Base-by-base conservation (phyloP, 805 yeast species). In the Torulaspora maleeae region DNA sequence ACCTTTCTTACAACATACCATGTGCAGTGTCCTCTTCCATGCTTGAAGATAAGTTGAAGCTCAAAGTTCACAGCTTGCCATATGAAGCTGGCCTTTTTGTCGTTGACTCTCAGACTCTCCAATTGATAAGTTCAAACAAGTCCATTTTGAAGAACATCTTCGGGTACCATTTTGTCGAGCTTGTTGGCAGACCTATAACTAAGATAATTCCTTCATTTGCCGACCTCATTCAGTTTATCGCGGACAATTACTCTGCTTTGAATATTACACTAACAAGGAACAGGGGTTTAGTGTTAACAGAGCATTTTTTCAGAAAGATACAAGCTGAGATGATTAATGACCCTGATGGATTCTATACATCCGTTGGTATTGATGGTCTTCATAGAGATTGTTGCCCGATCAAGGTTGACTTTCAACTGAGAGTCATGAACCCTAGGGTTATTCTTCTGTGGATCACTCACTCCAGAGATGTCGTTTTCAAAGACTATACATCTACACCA, bases 51-150 rank as follows among this genome's bases (percentile, higher is more conserved):
- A 68, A 72, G 32, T 53, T 70, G 1, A 77, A 83, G 56, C 59
- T 86, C 44, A 82, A 84, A 52, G 74, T 87, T 15, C 90, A 85
- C 58, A 74, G 90, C 4, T 65, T 87, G 55, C 95, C 95, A 0
- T 86, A 86, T 63, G 85, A 87, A 54, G 93, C 95, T 1, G 96
- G 96, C 33, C 77, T 86, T 22, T 81, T 88, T 56, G 81, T 86
- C 10, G 69, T 88, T 11, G 79, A 83, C 39, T 71, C 82, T 1
- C 61, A 61, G 22, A 50, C 65, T 1, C 75, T 71, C 53, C 66
- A 70, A 6, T 72, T 88, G 30, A 61, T 85, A n/a, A 81, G 91
- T 10, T 84, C 83, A 60, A 88, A 88, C 65, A 78, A 79, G 50
- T 86, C 95, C 8, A 80, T 87, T 43, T 79, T 88, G 9, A 80